Percentiles rank a stretch among this genome's conserved stretches.
Evolutionary conservation across 179 eudicot genomes (phyloP).

Genomic region (Silene noctiflora): DNA sequence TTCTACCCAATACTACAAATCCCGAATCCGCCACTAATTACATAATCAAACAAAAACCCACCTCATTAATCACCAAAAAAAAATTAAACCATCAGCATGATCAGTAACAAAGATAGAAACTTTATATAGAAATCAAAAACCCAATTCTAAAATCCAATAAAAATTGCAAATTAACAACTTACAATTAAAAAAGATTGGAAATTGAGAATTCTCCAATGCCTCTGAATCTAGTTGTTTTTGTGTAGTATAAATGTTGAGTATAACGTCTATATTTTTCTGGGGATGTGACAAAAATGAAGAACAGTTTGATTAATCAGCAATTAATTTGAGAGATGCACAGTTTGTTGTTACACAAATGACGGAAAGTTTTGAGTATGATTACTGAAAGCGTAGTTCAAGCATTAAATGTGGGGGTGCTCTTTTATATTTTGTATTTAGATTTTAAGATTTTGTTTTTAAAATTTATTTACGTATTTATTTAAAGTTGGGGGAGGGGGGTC

Average conservation of each 20-base stretch:
- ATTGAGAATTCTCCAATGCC: conserved; percentile 13
- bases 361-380: conserved; percentile 9
- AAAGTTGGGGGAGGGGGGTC: no score
- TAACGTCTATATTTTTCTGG: conserved; percentile 28
- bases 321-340: conserved; percentile 21
- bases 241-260: conserved; percentile 16
- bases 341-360: conserved; percentile 3
- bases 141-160: conserved; percentile 12
- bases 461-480: no score
- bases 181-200: not conserved
- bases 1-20: no score
- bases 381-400: conserved; percentile 32
- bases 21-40: not conserved
- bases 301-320: conserved; percentile 13
- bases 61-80: not conserved
- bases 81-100: not conserved
- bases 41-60: not conserved
- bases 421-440: conserved; percentile 7
- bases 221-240: conserved; percentile 13
- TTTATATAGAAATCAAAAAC: conserved; percentile 16
- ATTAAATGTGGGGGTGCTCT: conserved; percentile 32
- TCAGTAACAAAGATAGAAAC: not conserved
- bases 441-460: not conserved
- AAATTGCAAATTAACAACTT: conserved; percentile 16
- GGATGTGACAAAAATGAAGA: conserved; percentile 12